phyloP scores from a whole-genome alignment of 2,329 filamentous ascomycete species.

The Grosmannia serpens region DNA sequence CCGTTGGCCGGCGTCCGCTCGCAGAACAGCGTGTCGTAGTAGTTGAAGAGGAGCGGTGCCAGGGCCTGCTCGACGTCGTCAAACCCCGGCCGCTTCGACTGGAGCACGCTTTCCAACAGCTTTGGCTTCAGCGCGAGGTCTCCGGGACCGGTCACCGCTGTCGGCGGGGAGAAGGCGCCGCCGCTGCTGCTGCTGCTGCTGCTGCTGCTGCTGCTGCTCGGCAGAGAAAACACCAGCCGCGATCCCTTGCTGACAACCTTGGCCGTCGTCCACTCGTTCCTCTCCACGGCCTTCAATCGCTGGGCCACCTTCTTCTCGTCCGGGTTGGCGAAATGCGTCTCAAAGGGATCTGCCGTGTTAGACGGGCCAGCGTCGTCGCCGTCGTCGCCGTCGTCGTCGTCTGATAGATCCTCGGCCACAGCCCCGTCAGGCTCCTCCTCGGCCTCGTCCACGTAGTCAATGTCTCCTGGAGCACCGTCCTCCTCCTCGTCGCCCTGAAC shows the following conservation, averaged over 20 bases:
- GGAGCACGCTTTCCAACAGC: slow-evolving; percentile 40
- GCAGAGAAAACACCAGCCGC: slow-evolving; percentile 35
- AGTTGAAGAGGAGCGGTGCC: slow-evolving; percentile 65
- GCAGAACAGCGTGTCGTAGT: slow-evolving; percentile 70
- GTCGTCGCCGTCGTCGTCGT: slow-evolving; percentile 24
- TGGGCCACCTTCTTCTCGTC: slow-evolving; percentile 48
- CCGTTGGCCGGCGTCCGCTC: slow-evolving; percentile 60
- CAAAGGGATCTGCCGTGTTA: slow-evolving; percentile 56
- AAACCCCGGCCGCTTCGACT: slow-evolving; percentile 44
- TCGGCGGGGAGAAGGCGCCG: slow-evolving; percentile 17
- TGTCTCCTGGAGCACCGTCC: slow-evolving; percentile 14
- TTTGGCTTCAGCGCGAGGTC: slow-evolving; percentile 59
- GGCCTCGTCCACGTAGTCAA: slow-evolving; percentile 14
- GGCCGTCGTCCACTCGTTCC: slow-evolving; percentile 38
- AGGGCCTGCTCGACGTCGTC: slow-evolving; percentile 52
- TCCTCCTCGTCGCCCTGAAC: slow-evolving; percentile 3
- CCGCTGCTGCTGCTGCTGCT: slow-evolving; percentile 20
- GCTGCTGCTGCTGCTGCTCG: slow-evolving; percentile 18
- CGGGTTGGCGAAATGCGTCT: slow-evolving; percentile 62
- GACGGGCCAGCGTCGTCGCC: slow-evolving; percentile 39
- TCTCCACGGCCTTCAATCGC: slow-evolving; percentile 38
- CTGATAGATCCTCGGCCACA: slow-evolving; percentile 30
- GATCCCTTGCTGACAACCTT: slow-evolving; percentile 34
- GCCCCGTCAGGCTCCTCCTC: slow-evolving; percentile 25
- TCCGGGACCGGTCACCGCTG: slow-evolving; percentile 26